Evolutionary conservation across 306 rosid species (phyloP).

Genomic region (Lagenaria siceraria): DNA sequence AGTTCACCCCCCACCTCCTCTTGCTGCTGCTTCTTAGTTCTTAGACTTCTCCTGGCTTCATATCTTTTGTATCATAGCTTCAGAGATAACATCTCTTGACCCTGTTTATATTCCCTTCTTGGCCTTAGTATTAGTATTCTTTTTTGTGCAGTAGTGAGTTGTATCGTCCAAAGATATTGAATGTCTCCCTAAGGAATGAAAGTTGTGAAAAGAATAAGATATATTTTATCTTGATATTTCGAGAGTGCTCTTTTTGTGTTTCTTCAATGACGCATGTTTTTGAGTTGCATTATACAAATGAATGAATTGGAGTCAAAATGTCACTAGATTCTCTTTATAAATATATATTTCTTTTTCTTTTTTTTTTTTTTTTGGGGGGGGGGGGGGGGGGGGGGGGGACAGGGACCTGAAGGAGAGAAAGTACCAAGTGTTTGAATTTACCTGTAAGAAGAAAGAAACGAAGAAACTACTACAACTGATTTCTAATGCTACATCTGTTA

Average conservation of each 20-base stretch:
- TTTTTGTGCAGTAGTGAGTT: neutral
- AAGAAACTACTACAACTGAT: neutral
- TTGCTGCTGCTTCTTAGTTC: slow-evolving; percentile 50
- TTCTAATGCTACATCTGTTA: slow-evolving; percentile 3
- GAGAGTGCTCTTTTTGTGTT: neutral
- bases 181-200: neutral
- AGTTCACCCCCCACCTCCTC: slow-evolving; percentile 30
- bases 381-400: too few relatives aligned
- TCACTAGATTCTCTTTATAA: neutral
- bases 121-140: neutral
- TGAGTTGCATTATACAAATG: neutral
- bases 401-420: neutral
- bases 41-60: neutral
- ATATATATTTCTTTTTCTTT: too few relatives aligned
- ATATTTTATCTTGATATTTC: neutral
- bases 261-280: neutral
- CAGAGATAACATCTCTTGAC: slow-evolving; percentile 19
- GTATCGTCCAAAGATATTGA: neutral
- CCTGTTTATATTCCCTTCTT: slow-evolving; percentile 9
- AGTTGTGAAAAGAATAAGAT: slow-evolving; percentile 6
- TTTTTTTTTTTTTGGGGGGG: too few relatives aligned
- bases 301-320: neutral
- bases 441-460: neutral
- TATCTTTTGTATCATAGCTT: slow-evolving; percentile 17
- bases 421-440: neutral